These are phyloP conservation scores for Penicillium verrucosum DNA, from an alignment of 2,329 filamentous ascomycete species.

Conservation along the genomic window DNA sequence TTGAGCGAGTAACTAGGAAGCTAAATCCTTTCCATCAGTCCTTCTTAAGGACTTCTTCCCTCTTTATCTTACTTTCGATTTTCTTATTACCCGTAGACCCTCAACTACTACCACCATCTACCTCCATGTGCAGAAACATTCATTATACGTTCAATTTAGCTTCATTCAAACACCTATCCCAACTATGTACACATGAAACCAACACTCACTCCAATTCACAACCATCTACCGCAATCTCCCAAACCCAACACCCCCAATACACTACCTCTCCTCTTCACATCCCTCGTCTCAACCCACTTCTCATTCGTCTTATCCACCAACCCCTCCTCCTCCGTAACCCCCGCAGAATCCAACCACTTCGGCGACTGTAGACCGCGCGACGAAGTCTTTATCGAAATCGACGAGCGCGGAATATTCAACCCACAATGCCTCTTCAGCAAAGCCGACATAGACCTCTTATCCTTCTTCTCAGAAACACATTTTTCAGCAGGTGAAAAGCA, in stretches of 20 bases:
- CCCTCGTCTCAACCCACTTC: conserved; percentile 16
- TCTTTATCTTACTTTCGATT: too few relatives aligned
- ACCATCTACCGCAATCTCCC: background rate
- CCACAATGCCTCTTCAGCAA: conserved; percentile 15
- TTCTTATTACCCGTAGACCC: background rate
- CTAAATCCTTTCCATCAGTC: background rate
- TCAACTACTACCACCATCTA: too few relatives aligned
- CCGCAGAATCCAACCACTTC: conserved; percentile 13
- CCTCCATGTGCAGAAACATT: background rate
- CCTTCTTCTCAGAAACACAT: conserved; percentile 1
- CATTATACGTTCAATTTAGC: background rate
- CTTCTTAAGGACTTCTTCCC: too few relatives aligned
- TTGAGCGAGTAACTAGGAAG: background rate
- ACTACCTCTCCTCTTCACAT: conserved; percentile 3
- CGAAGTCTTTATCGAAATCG: conserved; percentile 11
- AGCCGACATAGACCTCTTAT: conserved; percentile 13
- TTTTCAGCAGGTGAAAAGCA: background rate
- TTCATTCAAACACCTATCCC: background rate
- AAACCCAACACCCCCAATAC: conserved; percentile 9
- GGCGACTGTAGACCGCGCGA: conserved; percentile 1
- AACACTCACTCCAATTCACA: background rate
- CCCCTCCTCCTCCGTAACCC: conserved; percentile 12
- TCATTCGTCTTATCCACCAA: conserved; percentile 12
- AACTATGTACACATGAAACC: background rate
- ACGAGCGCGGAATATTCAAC: conserved; percentile 13